Percentiles rank a stretch among this genome's conserved stretches.
These are phyloP conservation scores for Rhodotorula glutinis DNA, from an alignment of 1,284 basidiomycete species.

Conservation along the genomic window DNA sequence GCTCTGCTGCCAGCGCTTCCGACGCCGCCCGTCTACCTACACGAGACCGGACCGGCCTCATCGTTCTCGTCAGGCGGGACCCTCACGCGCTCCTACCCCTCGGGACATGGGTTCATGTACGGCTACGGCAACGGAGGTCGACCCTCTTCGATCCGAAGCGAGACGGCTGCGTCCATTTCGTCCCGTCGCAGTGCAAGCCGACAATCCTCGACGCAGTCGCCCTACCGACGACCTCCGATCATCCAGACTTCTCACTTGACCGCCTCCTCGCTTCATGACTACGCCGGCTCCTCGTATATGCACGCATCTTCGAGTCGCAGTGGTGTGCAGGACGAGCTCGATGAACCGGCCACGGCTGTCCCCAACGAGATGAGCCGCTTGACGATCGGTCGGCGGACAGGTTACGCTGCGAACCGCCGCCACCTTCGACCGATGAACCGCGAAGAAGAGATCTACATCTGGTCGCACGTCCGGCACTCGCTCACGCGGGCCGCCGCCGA, in stretches of 20 bases:
- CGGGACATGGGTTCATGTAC: background rate
- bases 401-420: background rate
- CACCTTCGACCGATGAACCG: constrained; percentile 15
- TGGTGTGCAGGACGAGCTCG: background rate
- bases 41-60: background rate
- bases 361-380: background rate
- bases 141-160: background rate
- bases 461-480: constrained; percentile 6
- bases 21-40: background rate
- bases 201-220: background rate
- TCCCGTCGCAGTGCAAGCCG: background rate
- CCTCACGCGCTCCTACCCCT: background rate
- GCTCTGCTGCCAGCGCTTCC: background rate
- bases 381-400: background rate
- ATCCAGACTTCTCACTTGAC: constrained; percentile 2
- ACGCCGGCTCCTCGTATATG: too few relatives aligned
- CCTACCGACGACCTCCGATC: constrained; percentile 3
- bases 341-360: background rate
- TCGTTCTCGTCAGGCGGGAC: background rate
- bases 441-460: constrained; percentile 22
- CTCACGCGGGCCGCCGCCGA: constrained; percentile 4
- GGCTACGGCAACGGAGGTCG: background rate
- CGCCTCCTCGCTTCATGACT: background rate
- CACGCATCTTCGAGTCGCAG: background rate
- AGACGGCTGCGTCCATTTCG: background rate